These are phyloP conservation scores for Fusarium bactridioides DNA, from an alignment of 2,329 filamentous ascomycete genomes.

Conservation along the genomic window DNA sequence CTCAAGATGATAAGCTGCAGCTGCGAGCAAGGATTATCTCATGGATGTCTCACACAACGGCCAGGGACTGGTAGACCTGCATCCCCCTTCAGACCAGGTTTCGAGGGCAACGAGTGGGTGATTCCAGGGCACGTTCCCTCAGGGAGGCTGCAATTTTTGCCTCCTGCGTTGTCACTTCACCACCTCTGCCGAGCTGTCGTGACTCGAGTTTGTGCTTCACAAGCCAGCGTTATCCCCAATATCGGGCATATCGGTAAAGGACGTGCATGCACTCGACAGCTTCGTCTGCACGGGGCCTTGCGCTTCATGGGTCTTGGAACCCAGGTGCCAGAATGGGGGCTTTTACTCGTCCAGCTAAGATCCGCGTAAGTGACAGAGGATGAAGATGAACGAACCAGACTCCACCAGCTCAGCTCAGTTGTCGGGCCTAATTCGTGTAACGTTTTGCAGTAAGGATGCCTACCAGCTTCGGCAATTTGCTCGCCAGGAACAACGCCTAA, in stretches of 20 bases:
- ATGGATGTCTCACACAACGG: constrained; percentile 28
- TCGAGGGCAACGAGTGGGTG: constrained; percentile 21
- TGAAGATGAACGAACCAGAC: constrained; percentile 1
- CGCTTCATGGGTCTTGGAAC: constrained; percentile 1
- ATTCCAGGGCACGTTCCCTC: constrained; percentile 8
- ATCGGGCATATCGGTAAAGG: not conserved
- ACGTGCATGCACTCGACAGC: constrained; percentile 3
- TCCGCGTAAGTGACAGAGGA: constrained; percentile 25
- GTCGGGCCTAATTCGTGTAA: not conserved
- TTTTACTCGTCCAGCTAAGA: constrained; percentile 11
- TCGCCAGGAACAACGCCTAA: not conserved
- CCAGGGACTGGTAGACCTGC: constrained; percentile 28
- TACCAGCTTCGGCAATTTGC: not conserved
- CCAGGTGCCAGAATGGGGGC: constrained; percentile 21
- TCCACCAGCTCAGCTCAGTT: not conserved
- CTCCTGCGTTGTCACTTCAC: constrained; percentile 17
- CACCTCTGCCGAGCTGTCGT: constrained; percentile 1
- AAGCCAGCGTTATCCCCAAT: not conserved
- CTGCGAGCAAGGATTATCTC: constrained; percentile 7
- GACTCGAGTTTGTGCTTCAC: constrained; percentile 1
- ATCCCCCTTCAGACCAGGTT: constrained; percentile 17
- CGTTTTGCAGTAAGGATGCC: not conserved
- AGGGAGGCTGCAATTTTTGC: constrained; percentile 23
- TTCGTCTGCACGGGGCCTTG: constrained; percentile 12
- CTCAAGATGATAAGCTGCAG: constrained; percentile 2